Base-by-base conservation (phyloP, 441 rosid genomes). In the Bruguiera hainesii region DNA sequence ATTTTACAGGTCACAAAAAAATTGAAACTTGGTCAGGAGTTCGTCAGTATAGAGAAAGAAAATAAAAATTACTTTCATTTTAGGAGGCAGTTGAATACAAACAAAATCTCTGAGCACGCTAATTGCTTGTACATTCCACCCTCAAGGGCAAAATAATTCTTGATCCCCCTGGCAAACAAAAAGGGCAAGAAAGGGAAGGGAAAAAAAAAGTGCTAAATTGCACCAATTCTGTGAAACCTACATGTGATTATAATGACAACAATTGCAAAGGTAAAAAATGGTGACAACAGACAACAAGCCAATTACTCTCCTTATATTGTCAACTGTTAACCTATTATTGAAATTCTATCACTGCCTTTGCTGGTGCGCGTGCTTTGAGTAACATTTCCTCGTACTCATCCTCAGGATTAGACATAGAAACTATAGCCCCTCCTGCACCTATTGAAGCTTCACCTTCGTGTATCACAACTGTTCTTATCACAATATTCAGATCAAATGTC, bases 401-500 rank as follows among this genome's bases (percentile, higher is more conserved):
- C 80, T 86, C 90, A 0, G 98, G 96, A 20, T 83, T 82, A 0
- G 99, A 90, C 21, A 92, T 79, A 26, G 98, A 87, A 58, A 89
- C 88, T 2, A 95, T 84, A 5, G 97, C 98, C 55, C 96, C 98
- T 39, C 97, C 99, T 16, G 95, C 99, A 59, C 99, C 98, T 61
- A 92, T 85, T 0, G 98, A 80, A 73, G 93, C 99, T 82, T 95
- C 97, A 29, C 76, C 88, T 62, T 87, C 86, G 33, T 90, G 95
- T 73, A 95, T 81, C 51, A 90, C 85, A 0, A 90, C 76, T 19
- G 99, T 95, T 79, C 96, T 86, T 78, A 90, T 95, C 70, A 95
- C 98, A 6, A 95, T 87, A 73, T 90, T 92, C 55, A 95, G 84
- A 80, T 92, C 99, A 63, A 92, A 95, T 21, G 98, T 84, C 69